A percentile compares a stretch with the other conserved stretches of the same genome.
phyloP scores from a whole-genome alignment of 805 yeast genomes.

The Scheffersomyces stipitis region DNA sequence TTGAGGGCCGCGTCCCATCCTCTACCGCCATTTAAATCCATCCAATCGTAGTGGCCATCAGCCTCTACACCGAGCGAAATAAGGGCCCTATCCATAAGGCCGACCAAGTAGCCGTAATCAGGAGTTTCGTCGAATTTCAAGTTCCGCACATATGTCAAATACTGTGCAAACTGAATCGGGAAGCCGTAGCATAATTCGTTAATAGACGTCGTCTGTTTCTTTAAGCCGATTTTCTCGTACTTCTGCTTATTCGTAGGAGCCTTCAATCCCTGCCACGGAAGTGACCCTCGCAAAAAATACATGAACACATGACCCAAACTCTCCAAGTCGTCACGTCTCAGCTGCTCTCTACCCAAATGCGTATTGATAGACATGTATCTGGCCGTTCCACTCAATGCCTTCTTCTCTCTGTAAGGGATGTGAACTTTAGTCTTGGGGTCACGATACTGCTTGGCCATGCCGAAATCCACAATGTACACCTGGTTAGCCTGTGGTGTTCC shows the following conservation, averaged over 20 bases:
- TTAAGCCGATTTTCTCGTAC: constrained; percentile 96
- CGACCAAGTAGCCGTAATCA: constrained; percentile 84
- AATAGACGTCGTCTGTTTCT: constrained; percentile 86
- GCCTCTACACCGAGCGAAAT: constrained; percentile 60
- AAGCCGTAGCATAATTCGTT: constrained; percentile 83
- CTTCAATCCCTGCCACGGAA: constrained; percentile 99
- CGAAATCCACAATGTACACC: constrained; percentile 92
- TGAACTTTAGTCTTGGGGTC: constrained; percentile 95
- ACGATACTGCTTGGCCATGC: constrained; percentile 97
- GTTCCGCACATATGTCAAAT: constrained; percentile 83
- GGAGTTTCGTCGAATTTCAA: constrained; percentile 93
- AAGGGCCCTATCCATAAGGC: constrained; percentile 74
- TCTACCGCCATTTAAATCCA: constrained; percentile 90
- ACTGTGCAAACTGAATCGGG: constrained; percentile 92
- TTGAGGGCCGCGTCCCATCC: constrained; percentile 93
- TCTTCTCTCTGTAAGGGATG: constrained; percentile 95
- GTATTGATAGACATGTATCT: constrained; percentile 97
- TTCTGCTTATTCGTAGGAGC: constrained; percentile 98
- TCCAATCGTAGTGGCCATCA: constrained; percentile 97
- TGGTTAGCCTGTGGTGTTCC: constrained; percentile 79
- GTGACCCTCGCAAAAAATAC: constrained; percentile 88
- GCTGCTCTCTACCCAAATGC: constrained; percentile 95
- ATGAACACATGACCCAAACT: constrained; percentile 95
- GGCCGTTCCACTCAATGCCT: constrained; percentile 96
- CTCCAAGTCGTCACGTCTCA: constrained; percentile 94